A percentile compares a stretch with the other conserved stretches of the same genome.
phyloP scores from a whole-genome alignment of 768 basidiomycete species.

The Hygrophorus russula region DNA sequence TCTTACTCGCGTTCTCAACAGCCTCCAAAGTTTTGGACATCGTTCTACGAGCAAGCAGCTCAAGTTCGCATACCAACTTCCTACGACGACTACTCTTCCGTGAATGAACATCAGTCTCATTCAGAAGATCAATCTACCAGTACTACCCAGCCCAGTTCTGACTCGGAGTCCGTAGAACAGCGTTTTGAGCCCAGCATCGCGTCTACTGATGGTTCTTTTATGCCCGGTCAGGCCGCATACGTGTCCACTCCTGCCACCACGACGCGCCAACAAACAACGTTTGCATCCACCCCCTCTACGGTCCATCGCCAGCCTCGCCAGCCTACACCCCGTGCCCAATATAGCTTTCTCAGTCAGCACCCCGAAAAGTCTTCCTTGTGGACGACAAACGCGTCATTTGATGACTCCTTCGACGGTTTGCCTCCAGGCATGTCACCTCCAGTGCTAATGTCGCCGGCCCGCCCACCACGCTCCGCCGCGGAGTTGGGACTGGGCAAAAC shows the following conservation, averaged over 20 bases:
- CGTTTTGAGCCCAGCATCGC: constrained; percentile 32
- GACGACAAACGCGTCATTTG: constrained; percentile 22
- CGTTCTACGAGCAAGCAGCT: constrained; percentile 92
- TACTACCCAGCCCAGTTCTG: constrained; percentile 13
- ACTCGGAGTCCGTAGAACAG: constrained; percentile 11
- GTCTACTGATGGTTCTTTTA: constrained; percentile 61
- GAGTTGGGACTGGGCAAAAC: constrained; percentile 48
- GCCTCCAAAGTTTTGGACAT: constrained; percentile 78
- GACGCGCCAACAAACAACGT: constrained; percentile 15
- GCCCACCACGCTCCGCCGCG: constrained; percentile 34
- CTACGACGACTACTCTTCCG: constrained; percentile 54
- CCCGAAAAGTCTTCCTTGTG: constrained; percentile 1
- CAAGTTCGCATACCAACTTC: constrained; percentile 75
- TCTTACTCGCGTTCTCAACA: background rate
- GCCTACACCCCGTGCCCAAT: constrained; percentile 12
- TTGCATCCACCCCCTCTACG: constrained; percentile 35
- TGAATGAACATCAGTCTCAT: constrained; percentile 36
- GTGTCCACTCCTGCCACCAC: constrained; percentile 70
- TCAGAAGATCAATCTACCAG: constrained; percentile 14
- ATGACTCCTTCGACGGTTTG: constrained; percentile 41
- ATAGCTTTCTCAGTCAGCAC: background rate
- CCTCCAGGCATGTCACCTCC: constrained; percentile 52
- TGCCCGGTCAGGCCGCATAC: constrained; percentile 58
- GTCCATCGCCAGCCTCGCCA: constrained; percentile 19
- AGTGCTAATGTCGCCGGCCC: constrained; percentile 44